Conservation (phyloP, 805 yeast species). For the Sugiyamaella smithiae region DNA sequence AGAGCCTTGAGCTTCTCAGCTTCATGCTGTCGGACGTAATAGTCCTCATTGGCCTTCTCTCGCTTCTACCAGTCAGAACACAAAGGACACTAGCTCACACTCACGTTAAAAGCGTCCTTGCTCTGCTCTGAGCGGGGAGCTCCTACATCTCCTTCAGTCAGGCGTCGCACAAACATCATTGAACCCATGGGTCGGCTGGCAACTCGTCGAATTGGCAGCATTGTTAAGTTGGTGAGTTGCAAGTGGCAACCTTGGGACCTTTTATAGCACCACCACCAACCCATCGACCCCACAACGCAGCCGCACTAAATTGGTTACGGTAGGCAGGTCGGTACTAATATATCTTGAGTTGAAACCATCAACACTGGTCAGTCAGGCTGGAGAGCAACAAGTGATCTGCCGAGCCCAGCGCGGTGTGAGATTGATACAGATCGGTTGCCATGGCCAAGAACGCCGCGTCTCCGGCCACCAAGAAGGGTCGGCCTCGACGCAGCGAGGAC, state of each 20-base stretch:
- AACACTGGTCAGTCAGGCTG: no score
- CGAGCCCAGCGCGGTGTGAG: no score
- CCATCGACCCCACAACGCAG: no score
- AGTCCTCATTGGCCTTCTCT: slow-evolving; percentile 89
- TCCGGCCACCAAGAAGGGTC: slow-evolving; percentile 10
- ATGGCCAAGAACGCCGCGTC: slow-evolving; percentile 2
- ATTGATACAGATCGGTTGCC: no score
- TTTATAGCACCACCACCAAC: background rate
- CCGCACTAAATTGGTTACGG: no score
- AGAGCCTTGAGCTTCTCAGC: slow-evolving; percentile 78
- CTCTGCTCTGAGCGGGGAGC: slow-evolving; percentile 52
- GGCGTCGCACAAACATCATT: slow-evolving; percentile 32
- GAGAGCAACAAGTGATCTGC: no score
- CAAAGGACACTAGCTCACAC: no score
- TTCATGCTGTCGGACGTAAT: slow-evolving; percentile 83
- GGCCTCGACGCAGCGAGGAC: slow-evolving; percentile 1
- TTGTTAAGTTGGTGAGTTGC: slow-evolving; percentile 2
- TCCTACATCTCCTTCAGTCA: slow-evolving; percentile 61
- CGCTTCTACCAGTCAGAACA: slow-evolving; percentile 52
- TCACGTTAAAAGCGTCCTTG: slow-evolving; percentile 58
- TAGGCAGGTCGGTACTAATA: no score
- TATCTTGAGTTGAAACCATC: no score
- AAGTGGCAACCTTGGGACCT: slow-evolving; percentile 8
- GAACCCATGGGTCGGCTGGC: slow-evolving; percentile 1
- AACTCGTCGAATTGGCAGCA: slow-evolving; percentile 11